Evolutionary conservation across 495 filamentous ascomycete genomes (phyloP).

Genomic region (Penicillium soppii): DNA sequence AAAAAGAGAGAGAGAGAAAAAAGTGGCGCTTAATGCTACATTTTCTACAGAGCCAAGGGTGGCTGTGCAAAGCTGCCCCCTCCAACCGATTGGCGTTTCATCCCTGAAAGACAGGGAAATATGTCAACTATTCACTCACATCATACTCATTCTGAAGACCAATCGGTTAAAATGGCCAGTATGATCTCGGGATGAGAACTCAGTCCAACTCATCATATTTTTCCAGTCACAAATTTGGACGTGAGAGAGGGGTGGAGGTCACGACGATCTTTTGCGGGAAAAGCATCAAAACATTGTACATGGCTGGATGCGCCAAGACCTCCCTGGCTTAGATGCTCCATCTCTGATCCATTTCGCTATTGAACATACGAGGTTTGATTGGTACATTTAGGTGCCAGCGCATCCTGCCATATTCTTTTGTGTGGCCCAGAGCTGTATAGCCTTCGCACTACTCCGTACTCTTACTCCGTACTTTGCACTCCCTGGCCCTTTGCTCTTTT

Average conservation of each 20-base stretch:
- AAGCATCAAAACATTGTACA: neutral
- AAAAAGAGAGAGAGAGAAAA: no score
- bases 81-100: constrained; percentile 13
- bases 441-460: neutral
- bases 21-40: neutral
- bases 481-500: neutral
- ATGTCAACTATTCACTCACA: neutral
- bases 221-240: neutral
- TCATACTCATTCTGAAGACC: no score
- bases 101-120: constrained; percentile 1
- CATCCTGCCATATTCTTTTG: constrained; percentile 15
- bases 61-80: constrained; percentile 23
- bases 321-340: constrained; percentile 12
- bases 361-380: constrained; percentile 14
- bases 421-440: constrained; percentile 1
- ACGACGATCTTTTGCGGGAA: neutral
- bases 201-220: no score
- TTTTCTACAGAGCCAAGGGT: constrained; percentile 13
- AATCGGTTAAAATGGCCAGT: no score
- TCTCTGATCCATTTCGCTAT: neutral
- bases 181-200: neutral
- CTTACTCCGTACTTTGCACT: neutral
- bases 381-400: constrained; percentile 15
- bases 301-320: constrained; percentile 18
- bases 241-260: no score